Evolutionary conservation across 2,329 filamentous ascomycete genomes (phyloP), one percentile per base, ranked within the genome.

Genomic region (Apiospora kogelbergensis): DNA sequence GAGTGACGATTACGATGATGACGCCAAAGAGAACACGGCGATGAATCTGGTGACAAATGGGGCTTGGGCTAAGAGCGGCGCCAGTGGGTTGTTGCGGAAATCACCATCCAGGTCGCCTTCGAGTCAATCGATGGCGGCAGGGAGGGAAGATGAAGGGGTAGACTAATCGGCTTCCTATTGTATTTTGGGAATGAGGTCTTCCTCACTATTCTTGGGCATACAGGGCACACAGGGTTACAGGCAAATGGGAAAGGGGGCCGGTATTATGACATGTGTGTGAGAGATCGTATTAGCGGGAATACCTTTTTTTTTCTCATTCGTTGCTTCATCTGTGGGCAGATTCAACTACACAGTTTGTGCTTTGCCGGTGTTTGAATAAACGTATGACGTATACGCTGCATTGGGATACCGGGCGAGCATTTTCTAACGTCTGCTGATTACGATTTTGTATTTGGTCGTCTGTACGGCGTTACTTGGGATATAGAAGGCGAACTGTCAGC

Each of bases 1-100:
- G 42, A 69, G 70, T 17, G 73, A 71, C 44, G 74, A 68, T 42
- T 74, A 76, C 33, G 77, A 83, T 5, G 83, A 81, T 7, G 79
- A 0, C 77, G 79, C 22, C 76, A 74, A 13, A 69, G 69, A 88
- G 78, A 73, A 84, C 76, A 72, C 85, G 74, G 75, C 83, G 48
- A 77, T 87, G 78, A 77, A 86, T 72, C 73, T 81, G 5, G 80
- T 81, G 5, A 80, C 79, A 15, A 81, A 81, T 53, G 78, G 78
- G 17, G 75, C 77, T 1, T 82, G 80, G 80, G 80, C 78, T 1
- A 74, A 74, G 37, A 78, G 74, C 63, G 79, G 77, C 30, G 78
- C 76, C 0, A 80, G 77, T 44, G 78, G 79, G 9, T 63, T 80
- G 57, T 67, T 80, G 33, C 72, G 76, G 63, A 78, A 77, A 66